Evolutionary conservation across 495 filamentous ascomycete species (phyloP), one percentile per base, ranked within the genome.

Genomic region (Aspergillus bridgeri): DNA sequence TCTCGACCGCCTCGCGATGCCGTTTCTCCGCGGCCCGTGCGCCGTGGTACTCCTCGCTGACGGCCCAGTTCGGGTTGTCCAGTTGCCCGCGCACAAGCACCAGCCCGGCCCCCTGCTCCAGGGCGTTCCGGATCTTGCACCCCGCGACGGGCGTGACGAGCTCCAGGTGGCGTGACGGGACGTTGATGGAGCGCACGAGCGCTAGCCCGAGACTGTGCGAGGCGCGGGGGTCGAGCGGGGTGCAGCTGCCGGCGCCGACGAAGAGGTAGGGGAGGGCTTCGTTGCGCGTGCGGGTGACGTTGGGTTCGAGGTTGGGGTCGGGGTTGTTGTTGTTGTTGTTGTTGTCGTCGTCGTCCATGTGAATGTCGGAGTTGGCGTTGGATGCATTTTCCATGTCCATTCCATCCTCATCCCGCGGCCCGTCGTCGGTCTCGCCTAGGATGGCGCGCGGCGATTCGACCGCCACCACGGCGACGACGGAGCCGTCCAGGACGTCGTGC

Each of bases 391-490:
- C 63, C 13, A 60, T 47, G 8, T 57, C 44, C 51, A n/a, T n/a
- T n/a, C 47, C 44, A 11, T 58, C 21, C 23, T 42, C 46, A 33
- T 23, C 50, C 22, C 29, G 22, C 44, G 56, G 47, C 3, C n/a
- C 43, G 3, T 42, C 29, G 24, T 42, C 29, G 24, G 19, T 24
- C 1, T 59, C 27, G 19, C 66, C 60, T n/a, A 65, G 59, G n/a
- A 77, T 61, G 1, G 74, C 73, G 19, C 49, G 67, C 20, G 65
- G 55, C 2, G 78, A 74, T 60, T 85, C 81, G 24, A 85, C 60
- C 2, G 75, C 74, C 1, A 86, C 79, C 2, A 89, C 63, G 2
- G 75, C 83, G 5, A 87, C 84, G 33, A 87, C 59, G 23, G 79
- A 71, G 6, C 84, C 85, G 24, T 87, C 79, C 6, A 88, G 63